Evolutionary conservation across 495 filamentous ascomycete species (phyloP).

Genomic region (Xylaria bambusicola): DNA sequence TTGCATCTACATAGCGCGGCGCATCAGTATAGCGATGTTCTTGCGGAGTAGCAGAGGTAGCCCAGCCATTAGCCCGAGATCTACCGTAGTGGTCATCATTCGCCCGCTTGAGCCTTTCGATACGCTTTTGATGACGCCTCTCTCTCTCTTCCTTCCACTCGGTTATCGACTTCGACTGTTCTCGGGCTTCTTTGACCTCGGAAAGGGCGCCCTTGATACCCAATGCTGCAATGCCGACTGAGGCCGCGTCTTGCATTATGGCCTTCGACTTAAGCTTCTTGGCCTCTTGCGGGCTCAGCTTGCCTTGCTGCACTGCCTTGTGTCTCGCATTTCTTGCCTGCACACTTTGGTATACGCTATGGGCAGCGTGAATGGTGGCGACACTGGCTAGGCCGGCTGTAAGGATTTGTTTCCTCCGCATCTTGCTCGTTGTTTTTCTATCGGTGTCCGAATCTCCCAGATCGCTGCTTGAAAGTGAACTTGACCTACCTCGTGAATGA

Average conservation of each 20-base stretch:
- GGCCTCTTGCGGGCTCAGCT: conserved; percentile 73
- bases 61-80: conserved; percentile 44
- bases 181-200: conserved; percentile 57
- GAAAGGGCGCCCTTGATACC: conserved; percentile 81
- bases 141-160: conserved; percentile 47
- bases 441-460: conserved; percentile 77
- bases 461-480: conserved; percentile 59
- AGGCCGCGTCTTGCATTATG: conserved; percentile 71
- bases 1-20: conserved; percentile 54
- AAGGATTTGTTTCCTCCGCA: conserved; percentile 81
- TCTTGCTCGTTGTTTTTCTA: conserved; percentile 70
- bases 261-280: conserved; percentile 74
- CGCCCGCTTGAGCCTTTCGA: conserved; percentile 38
- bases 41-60: conserved; percentile 37
- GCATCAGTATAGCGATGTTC: conserved; percentile 40
- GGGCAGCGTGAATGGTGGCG: conserved; percentile 86
- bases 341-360: conserved; percentile 75
- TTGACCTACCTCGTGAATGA: conserved; percentile 41
- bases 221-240: conserved; percentile 79
- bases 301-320: conserved; percentile 70
- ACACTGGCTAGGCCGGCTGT: conserved; percentile 83
- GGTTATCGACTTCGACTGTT: conserved; percentile 40
- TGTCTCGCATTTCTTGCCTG: conserved; percentile 71
- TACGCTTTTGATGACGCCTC: conserved; percentile 41
- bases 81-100: conserved; percentile 35